Conservation (phyloP, 2,329 filamentous ascomycete genomes). For the Emergomyces pasteurianus region DNA sequence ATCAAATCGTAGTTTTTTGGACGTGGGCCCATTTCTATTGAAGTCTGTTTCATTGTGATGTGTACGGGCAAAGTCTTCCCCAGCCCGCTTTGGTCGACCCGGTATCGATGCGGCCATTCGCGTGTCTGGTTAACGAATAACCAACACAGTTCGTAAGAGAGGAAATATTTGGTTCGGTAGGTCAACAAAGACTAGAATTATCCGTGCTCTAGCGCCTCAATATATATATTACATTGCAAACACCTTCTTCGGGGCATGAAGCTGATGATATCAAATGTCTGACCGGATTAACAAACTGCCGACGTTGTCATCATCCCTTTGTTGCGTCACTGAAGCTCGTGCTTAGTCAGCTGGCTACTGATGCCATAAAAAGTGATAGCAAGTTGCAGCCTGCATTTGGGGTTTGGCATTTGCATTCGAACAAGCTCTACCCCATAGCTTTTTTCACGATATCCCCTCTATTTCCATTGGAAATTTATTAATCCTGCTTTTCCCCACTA, state of each 20-base stretch:
- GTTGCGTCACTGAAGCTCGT: neutral
- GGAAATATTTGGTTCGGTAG: neutral
- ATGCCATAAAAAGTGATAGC: neutral
- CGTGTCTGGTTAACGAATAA: slow-evolving; percentile 27
- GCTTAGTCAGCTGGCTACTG: neutral
- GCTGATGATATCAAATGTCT: no score
- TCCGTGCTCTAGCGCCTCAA: neutral
- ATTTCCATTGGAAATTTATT: neutral
- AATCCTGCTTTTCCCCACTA: no score
- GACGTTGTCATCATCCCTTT: neutral
- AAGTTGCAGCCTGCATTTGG: neutral
- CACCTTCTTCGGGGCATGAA: neutral
- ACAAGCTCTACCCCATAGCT: neutral
- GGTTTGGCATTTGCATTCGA: neutral
- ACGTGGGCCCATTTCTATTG: slow-evolving; percentile 31
- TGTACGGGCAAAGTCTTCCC: slow-evolving; percentile 66
- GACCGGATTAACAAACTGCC: neutral
- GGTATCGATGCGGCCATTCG: slow-evolving; percentile 37
- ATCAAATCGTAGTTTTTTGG: slow-evolving; percentile 85
- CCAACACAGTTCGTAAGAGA: neutral
- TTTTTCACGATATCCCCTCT: neutral
- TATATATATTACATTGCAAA: neutral
- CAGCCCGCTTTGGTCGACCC: slow-evolving; percentile 69
- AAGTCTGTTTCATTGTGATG: slow-evolving; percentile 47
- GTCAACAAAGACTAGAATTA: neutral